Percentiles rank a stretch among this genome's conserved stretches.
Evolutionary conservation across 768 basidiomycete species (phyloP).

Genomic region (Russula brevipes): DNA sequence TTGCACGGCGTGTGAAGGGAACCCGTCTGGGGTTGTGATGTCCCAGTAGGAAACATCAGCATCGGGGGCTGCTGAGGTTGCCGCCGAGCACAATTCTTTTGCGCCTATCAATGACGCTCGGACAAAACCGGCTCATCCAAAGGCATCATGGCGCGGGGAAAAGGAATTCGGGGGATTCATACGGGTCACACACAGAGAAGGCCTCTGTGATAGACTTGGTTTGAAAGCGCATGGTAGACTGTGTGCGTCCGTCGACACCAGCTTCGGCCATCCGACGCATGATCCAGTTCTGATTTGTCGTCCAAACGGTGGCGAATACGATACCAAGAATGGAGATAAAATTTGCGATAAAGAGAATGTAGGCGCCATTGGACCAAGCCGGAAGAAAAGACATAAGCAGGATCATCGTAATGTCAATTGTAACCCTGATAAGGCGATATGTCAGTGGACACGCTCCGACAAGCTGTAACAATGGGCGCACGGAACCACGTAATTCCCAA

Average conservation of each 20-base stretch:
- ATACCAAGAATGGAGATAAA: constrained; percentile 25
- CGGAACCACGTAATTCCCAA: constrained; percentile 25
- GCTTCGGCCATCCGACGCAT: constrained; percentile 21
- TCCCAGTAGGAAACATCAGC: background rate
- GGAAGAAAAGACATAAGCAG: constrained; percentile 17
- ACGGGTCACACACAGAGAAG: constrained; percentile 8
- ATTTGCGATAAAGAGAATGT: constrained; percentile 21
- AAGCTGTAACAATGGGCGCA: background rate
- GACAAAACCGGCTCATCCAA: background rate
- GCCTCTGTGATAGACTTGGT: constrained; percentile 6
- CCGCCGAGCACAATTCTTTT: background rate
- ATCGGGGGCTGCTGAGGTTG: background rate
- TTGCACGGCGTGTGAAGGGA: no score
- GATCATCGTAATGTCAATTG: constrained; percentile 18
- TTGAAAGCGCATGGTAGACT: constrained; percentile 22
- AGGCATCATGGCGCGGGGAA: background rate
- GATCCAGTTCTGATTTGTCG: constrained; percentile 24
- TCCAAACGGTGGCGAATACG: constrained; percentile 26
- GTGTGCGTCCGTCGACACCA: constrained; percentile 13
- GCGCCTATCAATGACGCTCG: background rate
- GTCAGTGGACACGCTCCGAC: background rate
- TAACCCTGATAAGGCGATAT: constrained; percentile 8
- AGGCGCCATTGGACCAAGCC: constrained; percentile 15
- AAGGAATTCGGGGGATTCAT: background rate
- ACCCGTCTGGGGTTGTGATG: no score